A percentile compares a stretch with the other conserved stretches of the same genome.
These are phyloP conservation scores for Pseudocercospora pini-densiflorae DNA, from an alignment of 2,329 filamentous ascomycete species.

Conservation along the genomic window DNA sequence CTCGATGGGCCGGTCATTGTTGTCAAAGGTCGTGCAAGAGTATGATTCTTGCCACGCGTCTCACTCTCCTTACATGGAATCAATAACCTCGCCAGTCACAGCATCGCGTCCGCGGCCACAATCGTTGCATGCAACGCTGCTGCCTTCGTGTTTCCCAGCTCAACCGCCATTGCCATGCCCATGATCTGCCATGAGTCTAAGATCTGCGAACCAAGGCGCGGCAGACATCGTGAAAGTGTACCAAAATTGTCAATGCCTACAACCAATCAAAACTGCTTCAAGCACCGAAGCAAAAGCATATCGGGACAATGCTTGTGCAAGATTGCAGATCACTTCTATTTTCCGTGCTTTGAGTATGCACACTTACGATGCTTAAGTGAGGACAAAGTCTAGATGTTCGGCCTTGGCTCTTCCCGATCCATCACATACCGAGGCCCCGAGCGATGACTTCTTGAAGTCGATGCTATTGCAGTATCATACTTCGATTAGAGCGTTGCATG, in stretches of 20 bases:
- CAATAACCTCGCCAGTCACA: background rate
- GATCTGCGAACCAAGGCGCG: background rate
- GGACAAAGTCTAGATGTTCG: background rate
- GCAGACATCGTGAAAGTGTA: background rate
- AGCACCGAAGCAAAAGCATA: background rate
- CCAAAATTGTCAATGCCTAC: background rate
- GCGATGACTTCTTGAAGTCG: background rate
- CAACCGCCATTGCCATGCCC: background rate
- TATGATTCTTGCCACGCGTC: background rate
- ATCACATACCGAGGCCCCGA: background rate
- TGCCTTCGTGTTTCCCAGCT: background rate
- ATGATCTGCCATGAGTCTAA: background rate
- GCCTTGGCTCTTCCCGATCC: background rate
- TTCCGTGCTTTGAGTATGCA: background rate
- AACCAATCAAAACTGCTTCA: background rate
- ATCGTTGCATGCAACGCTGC: background rate
- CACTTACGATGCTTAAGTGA: background rate
- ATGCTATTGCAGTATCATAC: background rate
- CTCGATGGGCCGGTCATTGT: constrained; percentile 71
- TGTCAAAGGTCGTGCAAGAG: constrained; percentile 61
- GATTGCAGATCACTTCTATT: background rate
- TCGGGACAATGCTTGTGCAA: background rate
- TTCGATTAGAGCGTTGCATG: background rate
- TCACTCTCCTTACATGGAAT: background rate
- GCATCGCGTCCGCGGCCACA: background rate